Evolutionary conservation across 768 basidiomycete genomes (phyloP), one percentile per base, ranked within the genome.

Genomic region (Rhodotorula graminis): DNA sequence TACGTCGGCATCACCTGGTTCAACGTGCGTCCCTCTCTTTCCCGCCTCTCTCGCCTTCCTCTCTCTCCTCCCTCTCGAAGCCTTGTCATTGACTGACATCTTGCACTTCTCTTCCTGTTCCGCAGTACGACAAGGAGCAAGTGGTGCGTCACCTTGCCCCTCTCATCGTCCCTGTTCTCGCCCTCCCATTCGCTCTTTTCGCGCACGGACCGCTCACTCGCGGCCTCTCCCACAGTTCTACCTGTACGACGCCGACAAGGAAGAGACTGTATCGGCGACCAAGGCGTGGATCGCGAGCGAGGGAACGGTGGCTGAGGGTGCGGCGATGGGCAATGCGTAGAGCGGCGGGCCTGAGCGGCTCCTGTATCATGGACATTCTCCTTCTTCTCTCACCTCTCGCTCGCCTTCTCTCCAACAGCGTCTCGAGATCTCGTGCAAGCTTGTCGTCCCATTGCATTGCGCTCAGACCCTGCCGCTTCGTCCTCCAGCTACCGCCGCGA

Each of bases 281-380:
- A 71, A 65, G 44, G 55, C 53, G n/a, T 71, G 70, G 70, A 2
- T 71, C 16, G 33, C 63, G 19, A 33, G 21, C 18, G 21, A 56
- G 19, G 70, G 60, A 0, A 40, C 61, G 6, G 15, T 31, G 6
- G 46, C 58, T 31, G 56, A 46, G 23, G 70, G 70, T 1, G 49
- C 70, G 5, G 33, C 50, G 53, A 37, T 53, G 33, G 70, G 70
- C 11, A 71, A 65, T 16, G 69, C 64, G 29, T 70, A 56, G 63
- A 44, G 1, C 29, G 1, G 10, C 5, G 7, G 11, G 25, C 5
- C 50, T 12, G 23, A 14, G 23, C 11, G 50, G 23, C 23, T 1
- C 50, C 25, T 52, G 50, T 52, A 23, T 27, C 23, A n/a, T 52
- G 5, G 23, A 23, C 6, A 1, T 8, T 16, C 8, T 27, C 27